Evolutionary conservation across 805 yeast genomes (phyloP).

Genomic region (Yarrowia porcina): DNA sequence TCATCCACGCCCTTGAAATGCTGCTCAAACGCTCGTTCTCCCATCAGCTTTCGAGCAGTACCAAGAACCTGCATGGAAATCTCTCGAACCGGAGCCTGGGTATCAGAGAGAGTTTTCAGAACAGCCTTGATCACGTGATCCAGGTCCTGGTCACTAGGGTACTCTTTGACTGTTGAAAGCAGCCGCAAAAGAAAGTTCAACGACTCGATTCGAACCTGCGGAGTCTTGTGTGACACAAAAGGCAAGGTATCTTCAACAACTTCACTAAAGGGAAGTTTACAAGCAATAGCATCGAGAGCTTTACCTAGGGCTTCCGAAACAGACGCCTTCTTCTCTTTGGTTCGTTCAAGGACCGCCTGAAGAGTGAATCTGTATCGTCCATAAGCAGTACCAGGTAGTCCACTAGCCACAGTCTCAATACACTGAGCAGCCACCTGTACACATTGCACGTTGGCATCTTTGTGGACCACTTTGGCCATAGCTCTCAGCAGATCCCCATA

Average conservation of each 20-base stretch:
- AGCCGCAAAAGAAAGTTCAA: conserved; percentile 62
- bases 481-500: conserved; percentile 59
- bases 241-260: conserved; percentile 58
- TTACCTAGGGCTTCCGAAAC: conserved; percentile 67
- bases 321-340: conserved; percentile 80
- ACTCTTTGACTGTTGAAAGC: conserved; percentile 47
- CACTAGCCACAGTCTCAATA: conserved; percentile 58
- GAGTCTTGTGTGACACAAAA: conserved; percentile 72
- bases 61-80: conserved; percentile 78
- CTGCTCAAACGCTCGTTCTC: conserved; percentile 61
- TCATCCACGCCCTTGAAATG: conserved; percentile 72
- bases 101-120: conserved; percentile 68
- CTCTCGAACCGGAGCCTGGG: conserved; percentile 78
- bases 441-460: conserved; percentile 86
- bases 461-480: conserved; percentile 62
- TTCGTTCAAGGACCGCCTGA: conserved; percentile 67
- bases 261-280: conserved; percentile 44
- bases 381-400: conserved; percentile 54
- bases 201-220: conserved; percentile 74
- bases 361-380: conserved; percentile 55
- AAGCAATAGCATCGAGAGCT: conserved; percentile 58
- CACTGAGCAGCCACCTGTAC: conserved; percentile 75
- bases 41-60: conserved; percentile 75
- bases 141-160: conserved; percentile 54
- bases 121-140: conserved; percentile 55